phyloP scores from a whole-genome alignment of 202 grass and related monocot genomes.

The Musa balbisiana region DNA sequence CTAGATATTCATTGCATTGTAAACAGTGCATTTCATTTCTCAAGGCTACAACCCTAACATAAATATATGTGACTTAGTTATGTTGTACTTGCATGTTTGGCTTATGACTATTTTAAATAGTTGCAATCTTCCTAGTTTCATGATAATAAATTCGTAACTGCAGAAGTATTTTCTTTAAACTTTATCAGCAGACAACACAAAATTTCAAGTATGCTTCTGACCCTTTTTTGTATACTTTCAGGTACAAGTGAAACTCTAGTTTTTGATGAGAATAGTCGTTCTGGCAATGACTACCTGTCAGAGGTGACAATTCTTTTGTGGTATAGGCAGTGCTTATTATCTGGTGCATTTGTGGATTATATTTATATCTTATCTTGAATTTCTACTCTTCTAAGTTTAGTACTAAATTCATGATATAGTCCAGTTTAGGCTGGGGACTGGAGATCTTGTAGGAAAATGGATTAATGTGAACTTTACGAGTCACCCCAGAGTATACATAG shows the following conservation, averaged over 20 bases:
- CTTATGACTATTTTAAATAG: background rate
- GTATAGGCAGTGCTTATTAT: background rate
- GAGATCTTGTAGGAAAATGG: too few species aligned
- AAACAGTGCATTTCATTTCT: background rate
- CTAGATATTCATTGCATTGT: background rate
- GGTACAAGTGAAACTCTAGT: conserved; percentile 68
- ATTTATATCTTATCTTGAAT: background rate
- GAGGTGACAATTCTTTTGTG: conserved; percentile 37
- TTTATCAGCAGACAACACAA: background rate
- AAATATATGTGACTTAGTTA: background rate
- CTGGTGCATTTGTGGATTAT: background rate
- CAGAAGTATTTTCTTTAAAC: background rate
- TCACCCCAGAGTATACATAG: background rate
- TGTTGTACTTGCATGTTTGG: background rate
- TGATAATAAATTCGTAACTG: background rate
- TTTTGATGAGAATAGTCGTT: conserved; percentile 78
- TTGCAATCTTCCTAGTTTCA: background rate
- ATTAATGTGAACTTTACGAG: too few species aligned
- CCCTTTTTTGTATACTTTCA: conserved; percentile 22
- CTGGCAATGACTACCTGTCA: conserved; percentile 79
- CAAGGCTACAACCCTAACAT: background rate
- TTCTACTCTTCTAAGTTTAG: background rate
- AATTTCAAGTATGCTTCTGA: background rate
- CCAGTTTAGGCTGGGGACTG: too few species aligned
- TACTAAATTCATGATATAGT: background rate